Conservation (phyloP, 371 early-diverging fungal species). For the Circinella umbellata region DNA sequence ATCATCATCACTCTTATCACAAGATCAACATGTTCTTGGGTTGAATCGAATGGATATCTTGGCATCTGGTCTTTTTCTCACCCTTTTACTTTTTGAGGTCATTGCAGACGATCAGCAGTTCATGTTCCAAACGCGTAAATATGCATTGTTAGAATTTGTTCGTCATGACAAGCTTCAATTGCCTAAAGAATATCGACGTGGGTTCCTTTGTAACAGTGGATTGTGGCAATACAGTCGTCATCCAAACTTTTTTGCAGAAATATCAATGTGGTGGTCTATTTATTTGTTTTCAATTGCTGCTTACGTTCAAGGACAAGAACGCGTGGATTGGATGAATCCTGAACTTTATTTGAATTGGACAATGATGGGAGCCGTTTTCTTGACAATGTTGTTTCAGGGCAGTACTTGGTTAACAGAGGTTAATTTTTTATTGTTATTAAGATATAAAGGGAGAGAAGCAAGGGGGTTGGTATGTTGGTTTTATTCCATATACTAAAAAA, state of each 20-base stretch:
- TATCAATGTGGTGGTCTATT: constrained; percentile 67
- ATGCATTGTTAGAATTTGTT: constrained; percentile 31
- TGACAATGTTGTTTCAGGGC: constrained; percentile 75
- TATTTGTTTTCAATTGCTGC: constrained; percentile 68
- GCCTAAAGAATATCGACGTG: constrained; percentile 44
- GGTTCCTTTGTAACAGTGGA: constrained; percentile 74
- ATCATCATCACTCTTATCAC: not conserved
- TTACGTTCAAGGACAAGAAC: constrained; percentile 16
- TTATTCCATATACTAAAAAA: not conserved
- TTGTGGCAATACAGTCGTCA: constrained; percentile 80
- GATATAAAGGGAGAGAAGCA: not conserved
- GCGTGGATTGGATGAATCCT: not conserved
- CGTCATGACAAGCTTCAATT: constrained; percentile 1
- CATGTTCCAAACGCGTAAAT: constrained; percentile 75
- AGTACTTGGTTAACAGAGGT: constrained; percentile 81
- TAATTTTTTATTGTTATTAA: constrained; percentile 11
- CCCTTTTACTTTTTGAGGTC: constrained; percentile 60
- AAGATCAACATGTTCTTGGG: constrained; percentile 8
- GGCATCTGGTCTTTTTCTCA: constrained; percentile 49
- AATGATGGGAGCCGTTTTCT: constrained; percentile 55
- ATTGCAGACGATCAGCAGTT: constrained; percentile 89
- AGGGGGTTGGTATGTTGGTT: constrained; percentile 11
- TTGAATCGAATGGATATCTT: constrained; percentile 50
- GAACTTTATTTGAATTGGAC: constrained; percentile 60
- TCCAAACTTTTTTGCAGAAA: constrained; percentile 86